Evolutionary conservation across 257 asterid species (phyloP), one percentile per base, ranked within the genome.

Genomic region (Primulina huaijiensis): DNA sequence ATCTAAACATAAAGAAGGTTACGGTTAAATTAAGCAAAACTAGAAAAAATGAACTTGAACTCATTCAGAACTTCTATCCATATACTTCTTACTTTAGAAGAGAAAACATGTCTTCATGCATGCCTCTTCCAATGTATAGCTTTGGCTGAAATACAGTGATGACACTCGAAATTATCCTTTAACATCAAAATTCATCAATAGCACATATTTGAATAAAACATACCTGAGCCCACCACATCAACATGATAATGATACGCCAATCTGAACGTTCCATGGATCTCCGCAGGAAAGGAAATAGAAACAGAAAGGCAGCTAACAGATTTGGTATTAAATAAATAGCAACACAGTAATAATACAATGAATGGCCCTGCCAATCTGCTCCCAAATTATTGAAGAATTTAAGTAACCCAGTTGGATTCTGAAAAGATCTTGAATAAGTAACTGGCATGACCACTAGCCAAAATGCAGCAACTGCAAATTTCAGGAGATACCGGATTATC

Each of bases 151-250:
- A 75, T 72, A 33, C 57, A 62, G 17, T 33, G 40, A 69, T 60
- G 71, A 71, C 12, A 68, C 20, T 40, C 79, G 70, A 76, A 71
- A 61, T 67, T 67, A 66, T 69, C 71, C 73, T 71, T 67, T 29
- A 57, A 38, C 64, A 72, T 60, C 60, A 60, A 60, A 67, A 46
- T 52, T 63, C 60, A 64, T 61, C 2, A 52, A 25, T 64, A 60
- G 30, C 52, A 71, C 71, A 72, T 40, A 62, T 55, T 8, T 12
- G 55, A n/a, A 67, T 7, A 56, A 64, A 58, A 72, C 87, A 66
- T 72, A 86, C 99, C 88, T 89, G 99, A 70, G 97, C 82, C 99
- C 99, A 94, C 99, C 99, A 94, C 96, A 91, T 81, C 38, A 94
- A 79, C 33, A 89, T 69, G 79, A 60, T 75, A 74, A 91, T 63